Evolutionary conservation across 202 grass and related monocot species (phyloP).

Genomic region (Carex arenaria): DNA sequence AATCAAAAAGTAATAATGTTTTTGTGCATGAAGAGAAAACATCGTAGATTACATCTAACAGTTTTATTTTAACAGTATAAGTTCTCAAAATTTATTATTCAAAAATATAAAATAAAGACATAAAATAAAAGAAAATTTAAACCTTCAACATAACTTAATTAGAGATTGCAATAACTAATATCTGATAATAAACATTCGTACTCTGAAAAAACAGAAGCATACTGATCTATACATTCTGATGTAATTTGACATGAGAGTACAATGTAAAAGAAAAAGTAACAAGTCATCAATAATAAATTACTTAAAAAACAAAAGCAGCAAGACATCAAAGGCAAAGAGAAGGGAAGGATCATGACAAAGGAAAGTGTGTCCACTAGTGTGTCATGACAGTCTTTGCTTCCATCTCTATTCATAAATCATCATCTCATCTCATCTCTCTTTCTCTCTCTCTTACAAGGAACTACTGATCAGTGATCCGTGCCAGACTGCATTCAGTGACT

Average conservation of each 20-base stretch:
- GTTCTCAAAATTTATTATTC: no score
- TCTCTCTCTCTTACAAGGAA: constrained; percentile 11
- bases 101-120: no score
- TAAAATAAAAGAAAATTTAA: no score
- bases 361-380: constrained; percentile 17
- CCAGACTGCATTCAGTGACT: background rate
- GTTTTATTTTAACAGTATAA: no score
- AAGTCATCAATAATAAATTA: background rate
- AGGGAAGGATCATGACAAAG: constrained; percentile 15
- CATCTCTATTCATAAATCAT: constrained; percentile 20
- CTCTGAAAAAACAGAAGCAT: background rate
- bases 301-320: background rate
- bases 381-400: background rate
- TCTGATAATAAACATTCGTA: background rate
- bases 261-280: background rate
- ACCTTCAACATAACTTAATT: no score
- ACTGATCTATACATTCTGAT: background rate
- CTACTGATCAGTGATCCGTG: constrained; percentile 15
- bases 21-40: no score
- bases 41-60: no score
- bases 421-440: background rate
- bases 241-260: constrained; percentile 17
- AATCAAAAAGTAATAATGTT: no score
- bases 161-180: background rate
- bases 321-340: constrained; percentile 4